Evolutionary conservation across 2,329 filamentous ascomycete genomes (phyloP), one percentile per base, ranked within the genome.

Genomic region (Saccharata proteae): DNA sequence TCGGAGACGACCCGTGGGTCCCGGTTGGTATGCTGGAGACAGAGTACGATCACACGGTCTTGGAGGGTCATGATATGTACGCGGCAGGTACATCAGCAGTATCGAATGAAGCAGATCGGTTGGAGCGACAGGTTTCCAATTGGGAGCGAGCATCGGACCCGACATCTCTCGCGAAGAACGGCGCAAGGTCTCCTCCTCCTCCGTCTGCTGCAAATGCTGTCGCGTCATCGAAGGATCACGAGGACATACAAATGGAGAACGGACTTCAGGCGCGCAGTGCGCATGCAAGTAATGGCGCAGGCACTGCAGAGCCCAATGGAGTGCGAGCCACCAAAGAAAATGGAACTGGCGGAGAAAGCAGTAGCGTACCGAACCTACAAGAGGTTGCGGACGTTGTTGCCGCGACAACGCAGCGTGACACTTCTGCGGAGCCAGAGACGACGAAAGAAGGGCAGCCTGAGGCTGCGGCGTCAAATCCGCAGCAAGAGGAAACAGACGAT

Each of bases 1-100:
- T 79, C 29, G 83, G 83, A 18, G 83, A 92, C 50, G 71, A 76
- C 39, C 74, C 71, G 10, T 78, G 71, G 65, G 65, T 71, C 40
- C 71, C 72, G 4, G 64, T 63, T 40, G 69, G 63, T 19, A 45
- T 54, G 20, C 58, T 72, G 13, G 65, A 73, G 38, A 64, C 63
- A 9, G 49, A 54, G 4, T 56, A 63, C 26, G 70, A 73, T 39
- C 52, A 56, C 33, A 52, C 49, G 38, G 52, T 69, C 29, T 65
- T 68, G 48, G 29, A 36, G 17, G 20, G 11, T 13, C 22, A 17
- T 8, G 11, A 10, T 26, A 24, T 10, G 6, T 11, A n/a, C 5
- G 22, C 7, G 13, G 26, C 14, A n/a, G 32, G n/a, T 7, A 21
- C 23, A 13, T 15, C 33, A 17, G 23, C 33, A 6, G 33, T 10